Percentiles rank a stretch among this genome's conserved stretches.
Evolutionary conservation across 2,329 filamentous ascomycete genomes (phyloP).

Genomic region (Fusarium penzigii): DNA sequence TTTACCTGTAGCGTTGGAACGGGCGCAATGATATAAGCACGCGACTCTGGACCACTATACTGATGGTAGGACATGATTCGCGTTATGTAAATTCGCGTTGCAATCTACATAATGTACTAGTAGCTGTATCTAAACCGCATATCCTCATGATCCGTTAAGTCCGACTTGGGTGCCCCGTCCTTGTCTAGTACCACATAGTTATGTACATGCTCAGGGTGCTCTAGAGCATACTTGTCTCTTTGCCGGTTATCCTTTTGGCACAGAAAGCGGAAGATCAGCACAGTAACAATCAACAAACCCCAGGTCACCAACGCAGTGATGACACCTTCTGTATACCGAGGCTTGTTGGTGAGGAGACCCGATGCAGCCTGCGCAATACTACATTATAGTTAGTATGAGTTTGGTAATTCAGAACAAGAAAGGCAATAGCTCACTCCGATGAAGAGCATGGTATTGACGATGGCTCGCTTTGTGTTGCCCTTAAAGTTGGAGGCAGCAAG

Average conservation of each 20-base stretch:
- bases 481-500: constrained; percentile 30
- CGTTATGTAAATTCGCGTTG: too few species aligned
- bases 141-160: not conserved
- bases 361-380: not conserved
- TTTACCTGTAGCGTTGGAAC: too few species aligned
- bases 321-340: constrained; percentile 5
- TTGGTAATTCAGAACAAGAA: too few species aligned
- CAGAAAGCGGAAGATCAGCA: not conserved
- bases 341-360: constrained; percentile 1
- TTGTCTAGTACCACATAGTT: not conserved
- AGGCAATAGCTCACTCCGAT: constrained; percentile 10
- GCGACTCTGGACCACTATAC: too few species aligned
- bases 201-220: too few species aligned
- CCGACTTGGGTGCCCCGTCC: not conserved
- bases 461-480: constrained; percentile 32
- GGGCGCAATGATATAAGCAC: too few species aligned
- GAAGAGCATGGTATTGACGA: constrained; percentile 28
- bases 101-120: not conserved
- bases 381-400: too few species aligned
- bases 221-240: not conserved
- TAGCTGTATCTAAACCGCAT: not conserved
- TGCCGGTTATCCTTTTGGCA: not conserved
- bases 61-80: too few species aligned
- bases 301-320: constrained; percentile 3
- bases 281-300: not conserved